A percentile compares a stretch with the other conserved stretches of the same genome.
Evolutionary conservation across 805 yeast genomes (phyloP).

Genomic region (Suhomyces kilbournensis): DNA sequence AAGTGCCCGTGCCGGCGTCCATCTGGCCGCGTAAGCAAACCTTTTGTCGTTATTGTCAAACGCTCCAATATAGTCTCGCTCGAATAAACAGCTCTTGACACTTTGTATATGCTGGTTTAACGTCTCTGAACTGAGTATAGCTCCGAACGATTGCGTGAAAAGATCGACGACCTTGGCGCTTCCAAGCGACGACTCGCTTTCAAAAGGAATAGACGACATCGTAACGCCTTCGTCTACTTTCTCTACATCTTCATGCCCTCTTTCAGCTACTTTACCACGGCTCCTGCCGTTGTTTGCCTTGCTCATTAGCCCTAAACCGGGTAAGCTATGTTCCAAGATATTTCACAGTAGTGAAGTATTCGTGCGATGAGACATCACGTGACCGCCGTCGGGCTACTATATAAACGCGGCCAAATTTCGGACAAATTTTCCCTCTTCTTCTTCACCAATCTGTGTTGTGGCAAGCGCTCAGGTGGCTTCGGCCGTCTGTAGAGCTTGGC

Average conservation of each 20-base stretch:
- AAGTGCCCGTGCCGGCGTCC: slow-evolving; percentile 83
- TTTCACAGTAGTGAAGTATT: background rate
- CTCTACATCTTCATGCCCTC: slow-evolving; percentile 14
- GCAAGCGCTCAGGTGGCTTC: slow-evolving; percentile 41
- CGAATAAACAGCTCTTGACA: slow-evolving; percentile 67
- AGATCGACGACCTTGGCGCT: slow-evolving; percentile 36
- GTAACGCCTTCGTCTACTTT: background rate
- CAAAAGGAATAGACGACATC: slow-evolving; percentile 31
- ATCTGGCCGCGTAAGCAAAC: slow-evolving; percentile 74
- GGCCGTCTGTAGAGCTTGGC: slow-evolving; percentile 37
- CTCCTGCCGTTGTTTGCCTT: background rate
- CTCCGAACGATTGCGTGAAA: slow-evolving; percentile 31
- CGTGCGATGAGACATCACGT: background rate
- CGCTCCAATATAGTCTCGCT: slow-evolving; percentile 69
- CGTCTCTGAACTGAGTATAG: slow-evolving; percentile 31
- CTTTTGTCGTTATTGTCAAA: slow-evolving; percentile 62
- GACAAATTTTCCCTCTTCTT: slow-evolving; percentile 5
- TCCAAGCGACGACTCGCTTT: slow-evolving; percentile 28
- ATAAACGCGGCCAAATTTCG: background rate
- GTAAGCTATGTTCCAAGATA: background rate
- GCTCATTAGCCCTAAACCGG: slow-evolving; percentile 1
- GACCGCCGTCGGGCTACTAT: background rate
- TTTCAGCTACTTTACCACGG: slow-evolving; percentile 23
- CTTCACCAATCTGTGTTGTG: slow-evolving; percentile 53
- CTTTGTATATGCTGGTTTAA: slow-evolving; percentile 52